phyloP scores from a whole-genome alignment of 1,139 yeast species.

The Debaryomyces subglobosus region DNA sequence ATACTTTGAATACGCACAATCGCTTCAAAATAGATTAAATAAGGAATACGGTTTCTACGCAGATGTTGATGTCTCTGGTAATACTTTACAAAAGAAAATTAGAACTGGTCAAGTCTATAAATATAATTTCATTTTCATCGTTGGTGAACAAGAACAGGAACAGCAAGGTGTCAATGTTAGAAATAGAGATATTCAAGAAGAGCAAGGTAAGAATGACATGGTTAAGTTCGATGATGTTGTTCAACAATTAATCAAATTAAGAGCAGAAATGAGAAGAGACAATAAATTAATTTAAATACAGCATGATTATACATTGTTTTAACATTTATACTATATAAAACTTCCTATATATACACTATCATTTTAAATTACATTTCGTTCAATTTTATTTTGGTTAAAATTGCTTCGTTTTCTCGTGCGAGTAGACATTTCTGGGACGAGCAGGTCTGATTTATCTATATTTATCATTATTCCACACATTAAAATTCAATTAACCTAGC shows the following conservation, averaged over 20 bases:
- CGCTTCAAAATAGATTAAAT: slow-evolving; percentile 65
- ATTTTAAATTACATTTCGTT: background rate
- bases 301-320: slow-evolving; percentile 1
- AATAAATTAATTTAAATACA: slow-evolving; percentile 49
- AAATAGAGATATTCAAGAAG: slow-evolving; percentile 82
- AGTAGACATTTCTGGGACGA: background rate
- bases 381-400: background rate
- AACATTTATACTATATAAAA: slow-evolving; percentile 1
- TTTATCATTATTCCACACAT: background rate
- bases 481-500: background rate
- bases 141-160: slow-evolving; percentile 89
- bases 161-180: slow-evolving; percentile 84
- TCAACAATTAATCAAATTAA: slow-evolving; percentile 63
- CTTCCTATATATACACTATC: background rate
- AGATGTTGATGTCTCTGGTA: slow-evolving; percentile 90
- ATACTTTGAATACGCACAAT: slow-evolving; percentile 84
- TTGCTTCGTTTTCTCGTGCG: background rate
- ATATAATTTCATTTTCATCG: slow-evolving; percentile 92
- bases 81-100: slow-evolving; percentile 94
- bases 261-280: slow-evolving; percentile 69
- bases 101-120: slow-evolving; percentile 92
- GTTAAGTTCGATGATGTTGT: slow-evolving; percentile 71
- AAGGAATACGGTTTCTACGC: slow-evolving; percentile 78
- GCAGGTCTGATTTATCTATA: background rate
- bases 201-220: slow-evolving; percentile 89